phyloP scores from a whole-genome alignment of 2,329 filamentous ascomycete genomes.

The Xylariaceae sp. region DNA sequence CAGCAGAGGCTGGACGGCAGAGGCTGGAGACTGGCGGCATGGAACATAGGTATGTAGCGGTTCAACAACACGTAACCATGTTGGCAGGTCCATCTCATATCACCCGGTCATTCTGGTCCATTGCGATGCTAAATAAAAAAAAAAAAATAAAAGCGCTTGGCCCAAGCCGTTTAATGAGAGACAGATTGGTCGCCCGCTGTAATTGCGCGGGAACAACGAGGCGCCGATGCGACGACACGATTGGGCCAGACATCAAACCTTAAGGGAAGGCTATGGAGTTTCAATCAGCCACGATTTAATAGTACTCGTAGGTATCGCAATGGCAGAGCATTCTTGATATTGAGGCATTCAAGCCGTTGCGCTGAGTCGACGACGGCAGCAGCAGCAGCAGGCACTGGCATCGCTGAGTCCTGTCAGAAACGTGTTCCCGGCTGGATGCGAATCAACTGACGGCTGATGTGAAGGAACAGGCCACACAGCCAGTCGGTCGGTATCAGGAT shows the following conservation, averaged over 20 bases:
- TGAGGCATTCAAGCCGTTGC: too few relatives aligned
- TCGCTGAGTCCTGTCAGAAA: background rate
- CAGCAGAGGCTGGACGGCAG: background rate
- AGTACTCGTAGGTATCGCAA: background rate
- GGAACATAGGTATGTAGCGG: background rate
- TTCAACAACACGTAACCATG: background rate
- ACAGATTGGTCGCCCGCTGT: slow-evolving; percentile 11
- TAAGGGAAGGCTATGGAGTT: slow-evolving; percentile 1
- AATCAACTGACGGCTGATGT: slow-evolving; percentile 1
- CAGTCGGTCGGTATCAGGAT: slow-evolving; percentile 10
- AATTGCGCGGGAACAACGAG: slow-evolving; percentile 3
- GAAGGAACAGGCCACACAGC: slow-evolving; percentile 7
- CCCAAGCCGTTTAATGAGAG: background rate
- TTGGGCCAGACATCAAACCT: slow-evolving; percentile 11
- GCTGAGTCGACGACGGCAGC: too few relatives aligned
- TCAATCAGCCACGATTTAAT: background rate
- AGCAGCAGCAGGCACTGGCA: background rate
- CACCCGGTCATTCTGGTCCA: background rate
- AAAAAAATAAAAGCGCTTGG: background rate
- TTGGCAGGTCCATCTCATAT: slow-evolving; percentile 4
- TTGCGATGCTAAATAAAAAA: background rate
- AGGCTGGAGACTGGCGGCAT: background rate
- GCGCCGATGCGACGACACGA: slow-evolving; percentile 17
- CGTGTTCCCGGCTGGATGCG: background rate
- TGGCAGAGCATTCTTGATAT: background rate